Conservation (phyloP, 352 stramenopile species). For the Stramenopiles sp. region DNA sequence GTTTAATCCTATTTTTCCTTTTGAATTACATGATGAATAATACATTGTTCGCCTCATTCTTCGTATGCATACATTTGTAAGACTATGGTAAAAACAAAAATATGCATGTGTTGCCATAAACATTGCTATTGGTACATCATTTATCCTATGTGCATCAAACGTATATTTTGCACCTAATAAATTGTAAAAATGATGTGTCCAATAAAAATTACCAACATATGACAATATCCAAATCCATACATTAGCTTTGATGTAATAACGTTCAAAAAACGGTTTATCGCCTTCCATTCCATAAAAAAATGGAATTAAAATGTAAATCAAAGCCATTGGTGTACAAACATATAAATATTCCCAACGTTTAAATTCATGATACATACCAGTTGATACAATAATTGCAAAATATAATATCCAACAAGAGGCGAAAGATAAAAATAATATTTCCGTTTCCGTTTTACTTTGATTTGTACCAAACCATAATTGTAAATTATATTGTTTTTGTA, state of each 20-base stretch:
- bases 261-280: constrained; percentile 25
- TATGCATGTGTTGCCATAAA: constrained; percentile 68
- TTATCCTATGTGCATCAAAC: constrained; percentile 44
- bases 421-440: too few species aligned
- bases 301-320: too few species aligned
- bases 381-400: too few species aligned
- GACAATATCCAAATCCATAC: constrained; percentile 56
- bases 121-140: constrained; percentile 37
- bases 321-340: too few species aligned
- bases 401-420: too few species aligned
- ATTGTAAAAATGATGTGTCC: constrained; percentile 65
- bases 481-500: too few species aligned
- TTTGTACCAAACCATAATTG: too few species aligned
- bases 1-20: constrained; percentile 32
- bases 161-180: constrained; percentile 57
- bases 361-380: too few species aligned
- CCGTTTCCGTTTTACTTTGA: too few species aligned
- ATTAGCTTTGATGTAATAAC: constrained; percentile 51
- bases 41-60: constrained; percentile 29
- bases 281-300: too few species aligned
- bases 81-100: constrained; percentile 51
- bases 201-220: constrained; percentile 72
- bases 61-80: constrained; percentile 39
- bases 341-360: too few species aligned
- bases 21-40: constrained; percentile 19